Evolutionary conservation across 169 alveolate species (phyloP), one percentile per base, ranked within the genome.

Genomic region (Plasmodium berghei): DNA sequence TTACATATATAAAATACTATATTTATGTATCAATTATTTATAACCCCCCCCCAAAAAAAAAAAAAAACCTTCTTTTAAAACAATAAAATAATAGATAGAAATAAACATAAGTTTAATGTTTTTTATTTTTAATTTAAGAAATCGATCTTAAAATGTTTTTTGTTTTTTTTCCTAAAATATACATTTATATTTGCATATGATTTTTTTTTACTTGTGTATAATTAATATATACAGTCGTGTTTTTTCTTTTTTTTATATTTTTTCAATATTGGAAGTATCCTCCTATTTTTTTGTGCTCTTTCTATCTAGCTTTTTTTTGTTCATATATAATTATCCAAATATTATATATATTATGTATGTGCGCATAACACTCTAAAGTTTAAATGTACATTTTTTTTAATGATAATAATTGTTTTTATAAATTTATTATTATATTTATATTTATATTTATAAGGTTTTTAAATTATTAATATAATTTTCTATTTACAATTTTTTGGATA

Each of bases 131-230:
- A 26, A 20, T 26, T 69, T 69, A 10, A 63, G 5, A 18, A 69
- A 48, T 69, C 63, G 75, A 69, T 48, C 75, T 69, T 69, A 48
- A 69, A 69, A 69, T 69, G 1, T 4, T 56, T n/a, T 34, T 67
- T 48, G 5, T 14, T 45, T 69, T 20, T 69, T 69, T 69, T 46
- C 40, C 40, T 69, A 12, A 46, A 69, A 69, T 9, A 20, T 46
- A 46, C 16, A 46, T 20, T 69, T 48, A 14, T 69, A 45, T 69
- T 16, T 69, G 1, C 34, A 20, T 28, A 62, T 46, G 24, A 24
- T 6, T 22, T 62, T 62, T 66, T 45, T 66, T 40, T n/a, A 58
- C 26, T n/a, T 24, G 9, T 58, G 18, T 18, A 58, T 48, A 48
- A 9, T 9, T 48, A 48, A 48, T 56, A 56, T 58, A 20, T 58